Conservation (phyloP, 2,329 filamentous ascomycete species). For the Elsinoe fawcettii region DNA sequence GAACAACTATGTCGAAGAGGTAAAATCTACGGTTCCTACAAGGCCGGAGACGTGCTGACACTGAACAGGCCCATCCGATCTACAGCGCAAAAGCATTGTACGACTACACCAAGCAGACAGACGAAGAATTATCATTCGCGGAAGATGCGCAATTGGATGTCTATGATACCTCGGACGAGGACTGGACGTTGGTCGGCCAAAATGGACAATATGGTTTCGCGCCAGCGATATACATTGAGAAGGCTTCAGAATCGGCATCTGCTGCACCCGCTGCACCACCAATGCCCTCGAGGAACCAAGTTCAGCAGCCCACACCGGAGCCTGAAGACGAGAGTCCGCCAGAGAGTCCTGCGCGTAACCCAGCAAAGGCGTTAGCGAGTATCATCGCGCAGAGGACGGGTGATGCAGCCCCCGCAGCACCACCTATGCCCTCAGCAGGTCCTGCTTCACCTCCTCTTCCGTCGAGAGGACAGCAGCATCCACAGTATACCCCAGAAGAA, state of each 20-base stretch:
- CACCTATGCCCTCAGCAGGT: conserved; percentile 23
- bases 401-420: conserved; percentile 23
- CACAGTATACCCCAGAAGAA: conserved; percentile 55
- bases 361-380: conserved; percentile 52
- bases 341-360: conserved; percentile 33
- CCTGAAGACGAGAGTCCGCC: conserved; percentile 34
- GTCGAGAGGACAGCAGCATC: conserved; percentile 37
- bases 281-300: conserved; percentile 33
- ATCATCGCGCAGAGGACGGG: conserved; percentile 45
- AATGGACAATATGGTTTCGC: conserved; percentile 88
- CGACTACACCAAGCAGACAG: conserved; percentile 93
- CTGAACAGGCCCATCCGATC: conserved; percentile 53
- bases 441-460: conserved; percentile 47
- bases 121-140: conserved; percentile 92
- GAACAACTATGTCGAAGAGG: conserved; percentile 92
- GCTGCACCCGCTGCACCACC: conserved; percentile 33
- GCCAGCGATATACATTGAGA: conserved; percentile 90
- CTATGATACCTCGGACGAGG: conserved; percentile 83
- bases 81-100: conserved; percentile 84
- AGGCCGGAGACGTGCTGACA: background rate
- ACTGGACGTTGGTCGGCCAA: conserved; percentile 89
- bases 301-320: conserved; percentile 29
- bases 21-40: conserved; percentile 40
- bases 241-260: conserved; percentile 46
- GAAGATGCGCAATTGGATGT: conserved; percentile 79